phyloP scores from a whole-genome alignment of 2,329 filamentous ascomycete genomes.

The Phialophora expanda region DNA sequence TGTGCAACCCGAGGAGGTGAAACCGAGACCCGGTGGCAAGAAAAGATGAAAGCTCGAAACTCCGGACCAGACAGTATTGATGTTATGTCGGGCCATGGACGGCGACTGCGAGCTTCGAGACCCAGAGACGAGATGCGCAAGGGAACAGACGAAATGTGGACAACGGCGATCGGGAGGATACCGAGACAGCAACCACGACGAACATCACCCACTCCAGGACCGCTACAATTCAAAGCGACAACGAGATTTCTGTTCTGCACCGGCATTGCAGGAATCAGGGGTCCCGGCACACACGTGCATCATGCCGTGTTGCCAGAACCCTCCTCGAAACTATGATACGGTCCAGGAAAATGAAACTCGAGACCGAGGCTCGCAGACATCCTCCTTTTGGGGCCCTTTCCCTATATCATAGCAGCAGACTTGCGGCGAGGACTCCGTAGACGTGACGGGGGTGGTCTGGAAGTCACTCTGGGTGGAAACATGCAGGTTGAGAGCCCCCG shows the following conservation, averaged over 20 bases:
- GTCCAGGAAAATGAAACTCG: background rate
- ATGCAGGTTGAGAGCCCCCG: background rate
- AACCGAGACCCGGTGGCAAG: conserved; percentile 56
- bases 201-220: background rate
- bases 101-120: background rate
- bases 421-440: background rate
- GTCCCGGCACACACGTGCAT: background rate
- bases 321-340: background rate
- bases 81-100: background rate
- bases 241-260: background rate
- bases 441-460: background rate
- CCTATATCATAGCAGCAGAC: background rate
- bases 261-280: background rate
- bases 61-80: background rate
- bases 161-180: background rate
- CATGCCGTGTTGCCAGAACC: background rate
- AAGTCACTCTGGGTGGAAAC: background rate
- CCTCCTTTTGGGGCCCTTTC: background rate
- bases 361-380: background rate
- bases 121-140: background rate
- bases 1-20: conserved; percentile 69
- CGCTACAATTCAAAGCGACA: background rate
- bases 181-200: background rate
- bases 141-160: background rate
- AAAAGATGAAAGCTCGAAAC: conserved; percentile 43